Evolutionary conservation across 108 stramenopile genomes (phyloP).

Genomic region (Poteriospumella lacustris): DNA sequence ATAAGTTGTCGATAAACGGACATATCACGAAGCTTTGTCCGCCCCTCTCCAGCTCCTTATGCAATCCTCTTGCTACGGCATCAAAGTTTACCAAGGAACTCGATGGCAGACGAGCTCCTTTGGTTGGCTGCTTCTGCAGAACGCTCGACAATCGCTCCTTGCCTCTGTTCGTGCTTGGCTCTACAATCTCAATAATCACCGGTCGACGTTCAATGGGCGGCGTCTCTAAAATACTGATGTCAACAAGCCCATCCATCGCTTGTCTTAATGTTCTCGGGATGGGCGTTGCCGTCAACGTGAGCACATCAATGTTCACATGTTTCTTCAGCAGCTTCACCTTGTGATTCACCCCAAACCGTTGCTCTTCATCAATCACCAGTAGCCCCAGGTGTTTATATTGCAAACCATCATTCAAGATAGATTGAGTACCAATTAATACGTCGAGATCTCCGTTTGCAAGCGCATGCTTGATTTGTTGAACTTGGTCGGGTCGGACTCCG

Average conservation of each 20-base stretch:
- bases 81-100: too few species aligned
- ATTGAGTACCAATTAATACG: slow-evolving; percentile 79
- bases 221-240: not conserved
- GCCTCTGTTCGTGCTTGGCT: too few species aligned
- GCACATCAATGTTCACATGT: slow-evolving; percentile 65
- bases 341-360: slow-evolving; percentile 91
- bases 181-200: not conserved
- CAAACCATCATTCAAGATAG: slow-evolving; percentile 67
- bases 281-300: slow-evolving; percentile 87
- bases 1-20: not conserved
- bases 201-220: not conserved
- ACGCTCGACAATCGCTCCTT: too few species aligned
- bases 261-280: slow-evolving; percentile 91
- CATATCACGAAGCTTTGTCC: not conserved
- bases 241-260: slow-evolving; percentile 58
- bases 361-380: slow-evolving; percentile 91
- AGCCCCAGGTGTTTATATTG: slow-evolving; percentile 76
- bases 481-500: too few species aligned
- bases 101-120: too few species aligned
- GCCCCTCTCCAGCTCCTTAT: not conserved
- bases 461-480: not conserved
- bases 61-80: too few species aligned
- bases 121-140: too few species aligned
- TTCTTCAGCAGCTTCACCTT: slow-evolving; percentile 69
- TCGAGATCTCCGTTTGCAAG: not conserved